A percentile compares a stretch with the other conserved stretches of the same genome.
Evolutionary conservation across 2,329 filamentous ascomycete genomes (phyloP).

Genomic region (Sporothrix euskadiensis): DNA sequence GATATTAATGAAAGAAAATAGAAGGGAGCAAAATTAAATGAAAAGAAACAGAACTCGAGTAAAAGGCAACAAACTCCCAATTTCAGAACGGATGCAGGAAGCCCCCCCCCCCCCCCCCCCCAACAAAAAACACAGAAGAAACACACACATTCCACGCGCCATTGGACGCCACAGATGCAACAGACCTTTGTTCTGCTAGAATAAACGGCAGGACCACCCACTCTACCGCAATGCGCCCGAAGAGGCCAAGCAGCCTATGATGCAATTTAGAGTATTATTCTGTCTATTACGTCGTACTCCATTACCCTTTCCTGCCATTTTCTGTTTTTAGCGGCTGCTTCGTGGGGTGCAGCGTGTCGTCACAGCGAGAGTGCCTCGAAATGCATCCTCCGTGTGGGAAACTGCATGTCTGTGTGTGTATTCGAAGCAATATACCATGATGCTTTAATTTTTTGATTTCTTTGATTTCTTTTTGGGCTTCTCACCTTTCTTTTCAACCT

Average conservation of each 20-base stretch:
- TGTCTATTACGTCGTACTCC: not conserved
- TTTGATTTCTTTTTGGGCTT: not conserved
- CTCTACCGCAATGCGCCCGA: not conserved
- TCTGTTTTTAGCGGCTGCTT: not conserved
- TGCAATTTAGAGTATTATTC: constrained; percentile 16
- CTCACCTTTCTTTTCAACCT: not conserved
- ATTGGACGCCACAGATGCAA: not conserved
- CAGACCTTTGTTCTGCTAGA: not conserved
- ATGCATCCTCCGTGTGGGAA: not conserved
- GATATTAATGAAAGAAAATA: not conserved
- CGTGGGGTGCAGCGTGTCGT: not conserved
- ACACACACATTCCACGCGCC: not conserved
- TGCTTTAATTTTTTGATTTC: not conserved
- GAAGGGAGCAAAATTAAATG: not conserved
- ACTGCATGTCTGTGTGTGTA: not conserved
- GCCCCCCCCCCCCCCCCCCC: too few species aligned
- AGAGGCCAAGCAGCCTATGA: constrained; percentile 15
- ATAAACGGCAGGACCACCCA: not conserved
- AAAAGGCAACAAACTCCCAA: not conserved
- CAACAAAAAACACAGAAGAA: not conserved
- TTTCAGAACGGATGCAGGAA: too few species aligned
- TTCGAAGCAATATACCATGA: not conserved
- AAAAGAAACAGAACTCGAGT: not conserved
- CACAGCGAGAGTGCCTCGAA: not conserved
- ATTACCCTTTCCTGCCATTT: not conserved